Conservation (phyloP, 805 yeast genomes). For the Pichia exigua region DNA sequence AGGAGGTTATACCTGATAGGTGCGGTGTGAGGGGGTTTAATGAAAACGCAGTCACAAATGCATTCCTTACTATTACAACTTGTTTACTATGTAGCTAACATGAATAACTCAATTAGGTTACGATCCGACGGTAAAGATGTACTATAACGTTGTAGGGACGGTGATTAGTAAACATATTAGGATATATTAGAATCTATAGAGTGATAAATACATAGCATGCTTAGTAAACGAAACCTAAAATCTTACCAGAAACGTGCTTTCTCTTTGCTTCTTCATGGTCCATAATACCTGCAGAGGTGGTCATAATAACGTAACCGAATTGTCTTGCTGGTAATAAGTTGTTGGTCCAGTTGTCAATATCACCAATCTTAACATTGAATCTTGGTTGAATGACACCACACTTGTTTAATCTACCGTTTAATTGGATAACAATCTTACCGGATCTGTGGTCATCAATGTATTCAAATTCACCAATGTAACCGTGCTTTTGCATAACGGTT, state of each 20-base stretch:
- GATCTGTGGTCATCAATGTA: constrained; percentile 99
- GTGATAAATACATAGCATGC: neutral
- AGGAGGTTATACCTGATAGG: neutral
- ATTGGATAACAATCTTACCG: constrained; percentile 93
- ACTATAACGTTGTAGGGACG: neutral
- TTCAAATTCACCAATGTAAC: constrained; percentile 97
- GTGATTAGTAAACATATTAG: neutral
- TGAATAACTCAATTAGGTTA: no score
- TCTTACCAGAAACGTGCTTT: constrained; percentile 99
- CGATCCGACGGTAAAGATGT: no score
- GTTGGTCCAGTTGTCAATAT: constrained; percentile 97
- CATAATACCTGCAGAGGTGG: constrained; percentile 99
- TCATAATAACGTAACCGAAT: constrained; percentile 94
- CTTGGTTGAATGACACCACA: constrained; percentile 99
- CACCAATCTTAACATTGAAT: constrained; percentile 92
- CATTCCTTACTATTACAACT: neutral
- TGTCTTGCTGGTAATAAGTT: constrained; percentile 98
- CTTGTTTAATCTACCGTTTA: constrained; percentile 97
- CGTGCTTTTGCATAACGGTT: constrained; percentile 96
- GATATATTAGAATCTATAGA: neutral
- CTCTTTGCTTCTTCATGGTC: constrained; percentile 99
- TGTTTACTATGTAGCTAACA: no score
- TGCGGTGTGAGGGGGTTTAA: neutral
- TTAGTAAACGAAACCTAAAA: constrained; percentile 95
- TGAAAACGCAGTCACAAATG: constrained; percentile 5